Percentiles rank a stretch among this genome's conserved stretches.
Evolutionary conservation across 768 basidiomycete genomes (phyloP).

Genomic region (Suillus sp.): DNA sequence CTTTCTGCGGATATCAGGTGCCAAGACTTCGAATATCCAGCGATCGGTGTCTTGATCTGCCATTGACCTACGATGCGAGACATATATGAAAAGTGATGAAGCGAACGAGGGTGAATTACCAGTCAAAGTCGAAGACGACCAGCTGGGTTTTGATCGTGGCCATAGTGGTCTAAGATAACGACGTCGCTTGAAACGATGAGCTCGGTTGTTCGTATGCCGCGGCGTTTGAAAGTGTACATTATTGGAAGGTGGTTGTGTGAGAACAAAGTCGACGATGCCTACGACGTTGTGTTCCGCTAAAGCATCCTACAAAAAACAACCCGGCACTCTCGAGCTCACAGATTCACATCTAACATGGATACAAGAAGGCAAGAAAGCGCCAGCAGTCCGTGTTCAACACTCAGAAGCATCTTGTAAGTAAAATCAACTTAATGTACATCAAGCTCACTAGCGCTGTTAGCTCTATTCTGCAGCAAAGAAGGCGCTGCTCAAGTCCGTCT

Average conservation of each 20-base stretch:
- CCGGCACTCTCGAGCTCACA: constrained; percentile 76
- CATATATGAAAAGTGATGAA: not conserved
- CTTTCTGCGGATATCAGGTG: constrained; percentile 79
- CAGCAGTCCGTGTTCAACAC: constrained; percentile 64
- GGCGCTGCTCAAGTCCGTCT: constrained; percentile 78
- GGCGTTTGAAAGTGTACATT: constrained; percentile 15
- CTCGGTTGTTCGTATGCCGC: constrained; percentile 4
- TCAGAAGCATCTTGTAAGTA: constrained; percentile 63
- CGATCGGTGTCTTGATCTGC: constrained; percentile 97
- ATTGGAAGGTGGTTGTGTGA: constrained; percentile 13
- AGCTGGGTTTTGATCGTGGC: constrained; percentile 58
- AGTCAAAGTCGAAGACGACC: constrained; percentile 96
- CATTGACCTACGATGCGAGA: constrained; percentile 61
- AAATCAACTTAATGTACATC: constrained; percentile 6
- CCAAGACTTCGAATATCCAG: constrained; percentile 89
- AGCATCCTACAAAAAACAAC: constrained; percentile 82
- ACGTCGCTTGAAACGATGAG: not conserved
- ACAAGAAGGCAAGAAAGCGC: constrained; percentile 65
- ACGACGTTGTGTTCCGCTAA: constrained; percentile 69
- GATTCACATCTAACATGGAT: constrained; percentile 78
- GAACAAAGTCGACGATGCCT: constrained; percentile 48
- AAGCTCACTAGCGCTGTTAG: constrained; percentile 35
- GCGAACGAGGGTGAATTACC: constrained; percentile 46
- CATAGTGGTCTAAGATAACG: constrained; percentile 18
- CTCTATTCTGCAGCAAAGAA: constrained; percentile 85